phyloP scores from a whole-genome alignment of 1,284 basidiomycete species.

The Ustilago xerochloae region DNA sequence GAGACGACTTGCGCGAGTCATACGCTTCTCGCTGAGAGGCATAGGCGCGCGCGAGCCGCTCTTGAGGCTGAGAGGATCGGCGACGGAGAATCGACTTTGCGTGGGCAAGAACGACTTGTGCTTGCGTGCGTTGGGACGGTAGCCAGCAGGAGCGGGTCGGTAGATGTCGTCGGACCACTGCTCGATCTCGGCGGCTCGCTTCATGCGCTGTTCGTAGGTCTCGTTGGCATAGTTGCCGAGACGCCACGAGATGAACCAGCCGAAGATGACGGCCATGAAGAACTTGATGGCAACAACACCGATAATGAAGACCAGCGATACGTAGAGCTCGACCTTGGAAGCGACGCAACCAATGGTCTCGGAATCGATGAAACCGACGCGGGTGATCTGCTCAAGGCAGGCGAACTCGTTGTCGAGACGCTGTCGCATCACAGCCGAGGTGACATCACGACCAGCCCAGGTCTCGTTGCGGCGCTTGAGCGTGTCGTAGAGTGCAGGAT shows the following conservation, averaged over 20 bases:
- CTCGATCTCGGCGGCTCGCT: slow-evolving; percentile 89
- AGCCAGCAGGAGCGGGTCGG: slow-evolving; percentile 87
- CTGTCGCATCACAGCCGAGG: slow-evolving; percentile 81
- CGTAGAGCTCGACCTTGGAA: slow-evolving; percentile 90
- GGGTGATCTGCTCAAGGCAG: slow-evolving; percentile 86
- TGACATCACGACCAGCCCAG: slow-evolving; percentile 85
- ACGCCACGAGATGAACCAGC: slow-evolving; percentile 96
- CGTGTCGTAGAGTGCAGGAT: slow-evolving; percentile 83
- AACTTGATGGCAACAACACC: slow-evolving; percentile 96
- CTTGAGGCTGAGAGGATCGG: slow-evolving; percentile 56
- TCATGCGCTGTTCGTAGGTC: slow-evolving; percentile 93
- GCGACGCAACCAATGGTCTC: slow-evolving; percentile 95
- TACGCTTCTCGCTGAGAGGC: slow-evolving; percentile 50
- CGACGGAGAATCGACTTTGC: slow-evolving; percentile 72
- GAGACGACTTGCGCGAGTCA: slow-evolving; percentile 43
- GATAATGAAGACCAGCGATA: slow-evolving; percentile 96
- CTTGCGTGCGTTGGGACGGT: slow-evolving; percentile 80
- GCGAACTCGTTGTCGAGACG: slow-evolving; percentile 75
- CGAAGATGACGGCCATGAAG: slow-evolving; percentile 93
- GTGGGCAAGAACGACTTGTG: slow-evolving; percentile 79
- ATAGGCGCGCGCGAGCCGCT: slow-evolving; percentile 35
- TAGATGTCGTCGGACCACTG: slow-evolving; percentile 97
- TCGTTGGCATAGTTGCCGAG: slow-evolving; percentile 93
- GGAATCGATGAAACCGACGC: slow-evolving; percentile 93
- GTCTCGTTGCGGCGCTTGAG: slow-evolving; percentile 79